Evolutionary conservation across 495 filamentous ascomycete genomes (phyloP), one percentile per base, ranked within the genome.

Genomic region (Xylaria venustula): DNA sequence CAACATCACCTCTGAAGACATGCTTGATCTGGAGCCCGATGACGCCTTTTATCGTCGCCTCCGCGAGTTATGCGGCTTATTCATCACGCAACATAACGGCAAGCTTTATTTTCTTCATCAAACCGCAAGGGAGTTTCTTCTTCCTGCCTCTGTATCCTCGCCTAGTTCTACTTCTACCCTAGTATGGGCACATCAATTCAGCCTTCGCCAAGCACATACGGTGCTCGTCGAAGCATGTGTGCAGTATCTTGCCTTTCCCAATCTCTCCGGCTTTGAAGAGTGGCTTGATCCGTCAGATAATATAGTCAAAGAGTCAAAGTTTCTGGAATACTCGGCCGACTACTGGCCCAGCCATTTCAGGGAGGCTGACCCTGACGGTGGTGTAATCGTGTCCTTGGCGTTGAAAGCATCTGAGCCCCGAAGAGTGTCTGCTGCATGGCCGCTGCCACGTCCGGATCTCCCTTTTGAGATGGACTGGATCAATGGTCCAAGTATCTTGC

Each of bases 51-150:
- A 60, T 15, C 9, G 52, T 0, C 55, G 48, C 7, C 26, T 80
- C 1, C 47, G 69, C 64, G 63, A 70, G 12, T 19, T 73, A 1
- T 79, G 77, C 57, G 77, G 78, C 0, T 69, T 78, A 4, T 73
- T 79, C 48, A 53, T 81, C 12, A 64, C 60, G 3, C 69, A 77
- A 17, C 54, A 67, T 11, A 56, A 73, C 40, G 62, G 55, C 0
- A 71, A 64, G 53, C 45, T 79, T 1, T 77, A 74, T 48, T 50
- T 81, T 0, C 57, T 81, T 26, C 78, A 79, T 42, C 77, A 78
- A 40, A 81, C 77, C 1, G 74, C 72, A 2, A 73, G 61, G 49
- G 69, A 76, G 47, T 77, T 73, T 42, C 54, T 76, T 14, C 56
- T 73, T 62, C 25, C 0, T 0, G 4, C n/a, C 17, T 36, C 48